phyloP scores from a whole-genome alignment of 768 basidiomycete genomes.

The Kwoniella dejecticola region DNA sequence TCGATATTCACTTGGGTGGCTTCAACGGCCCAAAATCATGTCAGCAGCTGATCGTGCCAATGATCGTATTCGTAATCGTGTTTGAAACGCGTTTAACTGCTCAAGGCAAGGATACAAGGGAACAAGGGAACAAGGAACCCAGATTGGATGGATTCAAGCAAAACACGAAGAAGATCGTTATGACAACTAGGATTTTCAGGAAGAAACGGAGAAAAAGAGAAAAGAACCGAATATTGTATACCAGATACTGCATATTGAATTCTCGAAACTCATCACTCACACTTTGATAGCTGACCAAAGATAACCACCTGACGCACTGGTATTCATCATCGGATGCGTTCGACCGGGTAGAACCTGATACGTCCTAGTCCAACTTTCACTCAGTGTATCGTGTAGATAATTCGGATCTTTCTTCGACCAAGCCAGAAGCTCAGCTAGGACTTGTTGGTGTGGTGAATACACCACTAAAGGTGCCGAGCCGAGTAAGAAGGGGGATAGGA shows the following conservation, averaged over 20 bases:
- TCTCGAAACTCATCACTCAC: slow-evolving; percentile 57
- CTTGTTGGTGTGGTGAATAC: slow-evolving; percentile 79
- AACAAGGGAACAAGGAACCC: too few species aligned
- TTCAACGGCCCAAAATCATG: slow-evolving; percentile 5
- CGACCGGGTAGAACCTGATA: slow-evolving; percentile 96
- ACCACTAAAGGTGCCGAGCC: slow-evolving; percentile 86
- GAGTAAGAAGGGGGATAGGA: slow-evolving; percentile 71
- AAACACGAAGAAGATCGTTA: not conserved
- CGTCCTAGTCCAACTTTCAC: slow-evolving; percentile 81
- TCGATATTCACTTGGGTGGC: slow-evolving; percentile 28
- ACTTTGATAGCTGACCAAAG: slow-evolving; percentile 73
- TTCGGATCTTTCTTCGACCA: slow-evolving; percentile 67
- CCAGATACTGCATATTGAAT: not conserved
- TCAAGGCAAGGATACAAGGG: too few species aligned
- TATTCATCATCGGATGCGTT: slow-evolving; percentile 92
- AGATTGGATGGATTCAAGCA: not conserved
- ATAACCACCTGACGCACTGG: slow-evolving; percentile 84
- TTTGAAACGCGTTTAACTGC: too few species aligned
- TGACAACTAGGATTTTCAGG: too few species aligned
- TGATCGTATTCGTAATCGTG: too few species aligned
- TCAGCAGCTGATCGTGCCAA: too few species aligned
- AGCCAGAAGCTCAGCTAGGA: slow-evolving; percentile 74
- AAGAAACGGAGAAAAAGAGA: too few species aligned
- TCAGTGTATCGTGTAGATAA: slow-evolving; percentile 75
- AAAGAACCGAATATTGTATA: not conserved